These are phyloP conservation scores for Boletus sp. DNA, from an alignment of 768 basidiomycete species.

Conservation along the genomic window DNA sequence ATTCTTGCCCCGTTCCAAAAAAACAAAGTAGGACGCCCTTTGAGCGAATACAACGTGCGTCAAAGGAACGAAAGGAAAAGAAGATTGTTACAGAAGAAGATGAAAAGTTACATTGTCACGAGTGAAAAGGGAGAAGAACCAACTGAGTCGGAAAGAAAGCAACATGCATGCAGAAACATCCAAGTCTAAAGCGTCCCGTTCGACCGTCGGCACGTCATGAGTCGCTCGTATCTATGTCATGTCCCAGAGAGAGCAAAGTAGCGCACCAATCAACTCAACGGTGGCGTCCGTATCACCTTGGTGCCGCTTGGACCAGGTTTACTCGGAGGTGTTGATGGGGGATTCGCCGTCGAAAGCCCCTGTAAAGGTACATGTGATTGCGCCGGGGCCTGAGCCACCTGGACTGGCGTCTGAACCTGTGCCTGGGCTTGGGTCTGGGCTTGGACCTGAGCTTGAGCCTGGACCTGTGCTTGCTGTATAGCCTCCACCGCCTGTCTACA, in stretches of 20 bases:
- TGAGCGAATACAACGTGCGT: conserved; percentile 15
- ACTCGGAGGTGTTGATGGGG: conserved; percentile 19
- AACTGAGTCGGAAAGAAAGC: not conserved
- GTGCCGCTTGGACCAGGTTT: conserved; percentile 26
- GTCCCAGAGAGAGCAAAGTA: conserved; percentile 4
- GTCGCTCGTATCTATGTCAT: conserved; percentile 21
- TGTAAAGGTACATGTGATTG: conserved; percentile 25
- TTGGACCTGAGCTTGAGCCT: conserved; percentile 27
- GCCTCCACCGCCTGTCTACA: conserved; percentile 52
- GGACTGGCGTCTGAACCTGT: conserved; percentile 22
- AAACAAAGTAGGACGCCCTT: conserved; percentile 5
- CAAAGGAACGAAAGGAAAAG: not conserved
- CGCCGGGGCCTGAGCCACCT: conserved; percentile 18
- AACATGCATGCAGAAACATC: conserved; percentile 8
- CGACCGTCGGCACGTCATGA: conserved; percentile 15
- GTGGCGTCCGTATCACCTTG: conserved; percentile 18
- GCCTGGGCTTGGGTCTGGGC: conserved; percentile 16
- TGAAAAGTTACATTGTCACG: conserved; percentile 8
- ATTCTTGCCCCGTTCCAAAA: conserved; percentile 21
- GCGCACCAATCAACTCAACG: conserved; percentile 13
- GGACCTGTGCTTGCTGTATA: conserved; percentile 34
- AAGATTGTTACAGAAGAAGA: conserved; percentile 4
- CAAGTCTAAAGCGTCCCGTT: conserved; percentile 26
- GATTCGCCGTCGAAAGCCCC: conserved; percentile 19
- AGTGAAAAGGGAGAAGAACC: not conserved